phyloP scores from a whole-genome alignment of 2,329 filamentous ascomycete species.

The Chalara sp. region DNA sequence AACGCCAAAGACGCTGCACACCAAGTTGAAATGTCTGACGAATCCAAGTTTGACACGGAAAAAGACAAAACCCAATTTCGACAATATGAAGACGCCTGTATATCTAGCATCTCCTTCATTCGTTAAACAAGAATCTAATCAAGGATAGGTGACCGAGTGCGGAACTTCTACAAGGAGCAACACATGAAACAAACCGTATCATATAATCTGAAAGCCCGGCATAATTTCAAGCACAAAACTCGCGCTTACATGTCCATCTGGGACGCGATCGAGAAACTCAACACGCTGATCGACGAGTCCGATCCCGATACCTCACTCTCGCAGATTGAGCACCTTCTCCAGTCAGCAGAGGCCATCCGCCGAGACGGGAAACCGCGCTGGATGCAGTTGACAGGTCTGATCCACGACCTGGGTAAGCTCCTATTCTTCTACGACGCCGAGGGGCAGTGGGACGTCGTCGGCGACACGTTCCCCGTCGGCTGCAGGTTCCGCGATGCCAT shows the following conservation, averaged over 20 bases:
- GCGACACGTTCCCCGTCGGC: slow-evolving; percentile 76
- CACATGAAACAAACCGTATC: slow-evolving; percentile 68
- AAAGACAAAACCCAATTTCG: slow-evolving; percentile 79
- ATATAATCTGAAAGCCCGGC: slow-evolving; percentile 78
- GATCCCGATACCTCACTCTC: slow-evolving; percentile 83
- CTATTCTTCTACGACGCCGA: slow-evolving; percentile 76
- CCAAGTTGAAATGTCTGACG: slow-evolving; percentile 34
- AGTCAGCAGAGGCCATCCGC: slow-evolving; percentile 83
- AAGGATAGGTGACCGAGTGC: slow-evolving; percentile 55
- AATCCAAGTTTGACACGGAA: slow-evolving; percentile 61
- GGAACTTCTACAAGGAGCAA: slow-evolving; percentile 75
- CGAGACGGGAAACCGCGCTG: slow-evolving; percentile 76
- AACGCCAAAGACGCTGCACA: too few species aligned
- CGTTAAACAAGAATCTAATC: too few species aligned
- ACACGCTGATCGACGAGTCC: slow-evolving; percentile 84
- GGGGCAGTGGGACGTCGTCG: slow-evolving; percentile 91
- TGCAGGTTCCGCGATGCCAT: slow-evolving; percentile 69
- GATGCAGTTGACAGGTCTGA: slow-evolving; percentile 74
- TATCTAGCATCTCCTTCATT: too few species aligned
- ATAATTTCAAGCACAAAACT: slow-evolving; percentile 58
- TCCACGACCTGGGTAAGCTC: slow-evolving; percentile 75
- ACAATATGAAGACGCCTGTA: slow-evolving; percentile 73
- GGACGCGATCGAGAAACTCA: slow-evolving; percentile 89
- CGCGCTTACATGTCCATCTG: slow-evolving; percentile 73
- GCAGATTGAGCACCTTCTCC: slow-evolving; percentile 85